A percentile compares a stretch with the other conserved stretches of the same genome.
Conservation (phyloP, 1,139 yeast species). For the Taphrina sp. region DNA sequence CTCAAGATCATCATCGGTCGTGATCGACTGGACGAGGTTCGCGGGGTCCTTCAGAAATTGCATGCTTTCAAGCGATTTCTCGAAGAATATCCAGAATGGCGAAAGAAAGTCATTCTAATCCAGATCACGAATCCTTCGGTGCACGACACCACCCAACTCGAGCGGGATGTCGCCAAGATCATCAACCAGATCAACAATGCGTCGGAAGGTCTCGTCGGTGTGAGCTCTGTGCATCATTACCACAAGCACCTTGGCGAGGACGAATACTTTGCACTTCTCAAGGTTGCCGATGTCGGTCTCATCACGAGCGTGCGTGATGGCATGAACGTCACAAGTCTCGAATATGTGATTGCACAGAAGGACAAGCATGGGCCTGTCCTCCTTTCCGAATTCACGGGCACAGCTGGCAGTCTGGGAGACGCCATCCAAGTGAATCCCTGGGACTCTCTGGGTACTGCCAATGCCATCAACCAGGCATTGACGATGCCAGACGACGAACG, state of each 20-base stretch:
- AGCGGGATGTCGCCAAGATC: constrained; percentile 74
- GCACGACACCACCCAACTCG: constrained; percentile 56
- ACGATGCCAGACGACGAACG: constrained; percentile 47
- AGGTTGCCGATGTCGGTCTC: constrained; percentile 86
- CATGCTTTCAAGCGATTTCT: constrained; percentile 80
- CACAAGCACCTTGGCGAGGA: constrained; percentile 85
- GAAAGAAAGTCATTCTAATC: constrained; percentile 63
- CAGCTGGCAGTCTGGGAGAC: constrained; percentile 73
- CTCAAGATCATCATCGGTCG: constrained; percentile 76
- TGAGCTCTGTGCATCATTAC: constrained; percentile 82
- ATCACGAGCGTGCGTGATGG: constrained; percentile 93
- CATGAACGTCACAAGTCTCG: constrained; percentile 91
- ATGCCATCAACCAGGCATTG: constrained; percentile 70
- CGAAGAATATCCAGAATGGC: constrained; percentile 78
- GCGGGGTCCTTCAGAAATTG: constrained; percentile 78
- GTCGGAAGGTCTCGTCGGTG: constrained; percentile 73
- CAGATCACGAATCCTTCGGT: constrained; percentile 86
- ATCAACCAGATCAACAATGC: constrained; percentile 76
- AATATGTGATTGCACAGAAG: constrained; percentile 85
- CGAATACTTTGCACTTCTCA: constrained; percentile 80
- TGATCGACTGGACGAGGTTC: constrained; percentile 73
- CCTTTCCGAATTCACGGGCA: constrained; percentile 89
- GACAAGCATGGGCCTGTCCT: constrained; percentile 65
- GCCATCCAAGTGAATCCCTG: constrained; percentile 91
- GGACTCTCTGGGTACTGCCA: constrained; percentile 93